Base-by-base conservation (phyloP, 352 stramenopile genomes). In the Albugo laibachii region DNA sequence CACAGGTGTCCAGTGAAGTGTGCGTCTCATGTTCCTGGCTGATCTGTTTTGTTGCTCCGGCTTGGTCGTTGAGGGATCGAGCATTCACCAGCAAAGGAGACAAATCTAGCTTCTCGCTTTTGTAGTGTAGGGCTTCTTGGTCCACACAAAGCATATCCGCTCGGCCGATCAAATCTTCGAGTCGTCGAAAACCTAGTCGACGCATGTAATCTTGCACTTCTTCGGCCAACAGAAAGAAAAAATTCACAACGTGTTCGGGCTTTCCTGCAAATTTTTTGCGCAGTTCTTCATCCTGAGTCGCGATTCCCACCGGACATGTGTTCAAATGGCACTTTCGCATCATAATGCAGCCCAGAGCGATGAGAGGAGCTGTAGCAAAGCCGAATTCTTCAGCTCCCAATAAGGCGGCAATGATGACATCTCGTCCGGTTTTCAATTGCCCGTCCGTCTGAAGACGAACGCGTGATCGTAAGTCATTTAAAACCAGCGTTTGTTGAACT, bases 261-360 rank as follows among this genome's bases (percentile, higher is more conserved):
- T 96, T 74, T 34, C 93, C 93, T 43, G 76, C 69, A 62, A 98
- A 98, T 58, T 97, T 97, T 53, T 88, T 87, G 41, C 91, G 73
- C 15, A 98, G 69, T 56, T 97, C 86, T 56, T 88, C 76, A 52
- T 97, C 91, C 66, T 98, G 93, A 4, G 93, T 98, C n/a, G 93
- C 93, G 56, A 98, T 87, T 48, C 93, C 93, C n/a, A 98, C 93
- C 19, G 93, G 93, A 62, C 93, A 98, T 11, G 92, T 97, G 66
- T 98, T 97, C 55, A 97, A 73, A 66, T 98, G 93, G 57, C 80
- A 93, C 61, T 97, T 97, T 46, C 92, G 73, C 89, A 97, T 97
- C 92, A 97, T 98, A 52, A 97, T 97, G 59, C 93, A 97, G 38
- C 93, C 92, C 50, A 97, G 83, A 34, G 89, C 83, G 57, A 97